Base-by-base conservation (phyloP, 148 eudicot genomes). In the Chenopodium quinoa region DNA sequence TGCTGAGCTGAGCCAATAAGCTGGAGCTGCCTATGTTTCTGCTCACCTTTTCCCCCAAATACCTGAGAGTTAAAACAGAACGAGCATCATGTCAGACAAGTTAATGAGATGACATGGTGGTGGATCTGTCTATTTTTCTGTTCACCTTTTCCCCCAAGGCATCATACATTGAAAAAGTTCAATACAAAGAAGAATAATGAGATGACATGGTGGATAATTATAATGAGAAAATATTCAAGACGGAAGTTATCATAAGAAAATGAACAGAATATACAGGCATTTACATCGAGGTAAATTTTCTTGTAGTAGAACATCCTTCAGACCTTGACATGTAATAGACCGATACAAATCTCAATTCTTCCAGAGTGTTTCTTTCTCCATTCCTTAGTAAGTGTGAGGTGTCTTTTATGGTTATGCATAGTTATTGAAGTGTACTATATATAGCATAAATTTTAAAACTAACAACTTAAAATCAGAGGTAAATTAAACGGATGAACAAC, bases 41-140 rank as follows among this genome's bases (percentile, higher is more conserved):
- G 92, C 89, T 88, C 95, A 77, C 98, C 98, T 89, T 90, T 93
- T 67, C 89, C 97, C 79, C 98, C 98, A 85, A 89, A 79, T 60
- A 94, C 98, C 98, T 94, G 81, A 78, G 83, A 84, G 63, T 23
- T 50, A 65, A 74, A 75, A 58, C 32, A 75, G 44, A 40, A 40
- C 44, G 44, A 40, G 44, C 44, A 40, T 40, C 44, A 40, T 40
- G 44, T 40, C 44, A 40, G 44, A 6, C 7, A 40, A 40, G 8
- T 40, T 4, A 6, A 40, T 40, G 44, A 40, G 44, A 40, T 40
- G 44, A 40, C 44, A 40, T 40, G 44, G 44, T 40, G 44, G 44
- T 40, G 44, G 83, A 94, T 89, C 83, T 92, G 98, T 82, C 98
- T 90, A 78, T 89, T 93, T 71, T 89, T 90, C 68, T 90, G 92